phyloP scores from a whole-genome alignment of 2,329 filamentous ascomycete genomes.

The Grosmannia clavigera region DNA sequence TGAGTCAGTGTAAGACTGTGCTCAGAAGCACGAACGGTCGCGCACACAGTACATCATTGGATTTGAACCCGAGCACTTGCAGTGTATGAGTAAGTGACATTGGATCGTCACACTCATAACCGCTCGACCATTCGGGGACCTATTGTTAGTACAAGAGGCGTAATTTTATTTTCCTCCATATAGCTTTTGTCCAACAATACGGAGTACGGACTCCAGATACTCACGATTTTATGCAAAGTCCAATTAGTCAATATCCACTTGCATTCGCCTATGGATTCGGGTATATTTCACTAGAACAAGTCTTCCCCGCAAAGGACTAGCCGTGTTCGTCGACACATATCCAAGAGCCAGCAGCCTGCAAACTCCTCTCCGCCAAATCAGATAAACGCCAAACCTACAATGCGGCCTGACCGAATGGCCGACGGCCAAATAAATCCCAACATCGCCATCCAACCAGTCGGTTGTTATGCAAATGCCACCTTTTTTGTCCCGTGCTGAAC shows the following conservation, averaged over 20 bases:
- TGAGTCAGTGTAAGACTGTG: too few relatives aligned
- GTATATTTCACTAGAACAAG: background rate
- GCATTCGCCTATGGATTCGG: background rate
- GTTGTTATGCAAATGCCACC: slow-evolving; percentile 1
- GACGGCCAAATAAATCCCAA: background rate
- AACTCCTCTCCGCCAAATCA: background rate
- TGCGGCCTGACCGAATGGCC: slow-evolving; percentile 3
- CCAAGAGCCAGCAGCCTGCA: background rate
- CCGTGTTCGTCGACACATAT: background rate
- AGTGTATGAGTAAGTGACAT: too few relatives aligned
- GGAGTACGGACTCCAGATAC: too few relatives aligned
- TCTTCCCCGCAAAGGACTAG: background rate
- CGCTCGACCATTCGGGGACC: too few relatives aligned
- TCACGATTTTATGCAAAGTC: too few relatives aligned
- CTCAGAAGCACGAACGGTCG: too few relatives aligned
- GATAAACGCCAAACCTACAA: background rate
- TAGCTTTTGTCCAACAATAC: background rate
- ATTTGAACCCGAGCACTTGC: too few relatives aligned
- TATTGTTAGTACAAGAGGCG: too few relatives aligned
- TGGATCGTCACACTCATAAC: too few relatives aligned
- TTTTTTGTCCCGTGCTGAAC: background rate
- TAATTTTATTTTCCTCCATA: background rate
- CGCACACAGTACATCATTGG: too few relatives aligned
- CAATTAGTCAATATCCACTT: background rate
- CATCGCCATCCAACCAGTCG: background rate